Evolutionary conservation across 768 basidiomycete genomes (phyloP).

Genomic region (Podaxis mareebaensis): DNA sequence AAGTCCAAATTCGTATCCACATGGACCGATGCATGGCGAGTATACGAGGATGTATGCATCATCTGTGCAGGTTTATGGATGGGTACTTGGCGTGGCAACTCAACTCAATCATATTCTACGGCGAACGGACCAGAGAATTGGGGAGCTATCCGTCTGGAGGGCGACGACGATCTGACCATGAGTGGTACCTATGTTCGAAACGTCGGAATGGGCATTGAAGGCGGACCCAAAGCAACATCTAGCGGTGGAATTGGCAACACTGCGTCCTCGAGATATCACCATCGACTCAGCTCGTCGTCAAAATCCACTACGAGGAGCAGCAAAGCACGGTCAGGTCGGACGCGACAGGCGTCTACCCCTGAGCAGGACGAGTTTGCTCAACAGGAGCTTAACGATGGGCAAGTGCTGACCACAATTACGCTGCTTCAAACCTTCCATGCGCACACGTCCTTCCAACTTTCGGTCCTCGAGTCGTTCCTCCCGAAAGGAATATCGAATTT

Average conservation of each 20-base stretch:
- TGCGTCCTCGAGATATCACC: neutral
- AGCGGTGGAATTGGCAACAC: constrained; percentile 22
- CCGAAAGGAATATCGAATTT: constrained; percentile 20
- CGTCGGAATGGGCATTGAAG: constrained; percentile 73
- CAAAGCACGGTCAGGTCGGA: constrained; percentile 49
- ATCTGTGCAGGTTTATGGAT: constrained; percentile 84
- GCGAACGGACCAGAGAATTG: constrained; percentile 50
- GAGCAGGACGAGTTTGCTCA: constrained; percentile 20
- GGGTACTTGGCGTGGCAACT: constrained; percentile 61
- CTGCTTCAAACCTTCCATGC: constrained; percentile 71
- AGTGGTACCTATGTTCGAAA: constrained; percentile 46
- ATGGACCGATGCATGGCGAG: constrained; percentile 73
- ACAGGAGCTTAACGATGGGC: constrained; percentile 27
- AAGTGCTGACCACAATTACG: constrained; percentile 49
- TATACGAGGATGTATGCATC: constrained; percentile 85
- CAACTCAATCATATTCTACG: constrained; percentile 48
- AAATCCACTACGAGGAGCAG: constrained; percentile 43
- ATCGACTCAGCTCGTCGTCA: constrained; percentile 25
- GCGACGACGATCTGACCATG: constrained; percentile 61
- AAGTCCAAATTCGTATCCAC: constrained; percentile 42
- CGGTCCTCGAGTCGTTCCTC: constrained; percentile 41
- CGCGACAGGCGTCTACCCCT: constrained; percentile 34
- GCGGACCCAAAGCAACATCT: constrained; percentile 42
- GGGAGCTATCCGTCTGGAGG: constrained; percentile 61
- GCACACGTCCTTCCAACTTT: constrained; percentile 59